Conservation (phyloP, 331 rosid genomes). For the Erythrophleum ivorense region DNA sequence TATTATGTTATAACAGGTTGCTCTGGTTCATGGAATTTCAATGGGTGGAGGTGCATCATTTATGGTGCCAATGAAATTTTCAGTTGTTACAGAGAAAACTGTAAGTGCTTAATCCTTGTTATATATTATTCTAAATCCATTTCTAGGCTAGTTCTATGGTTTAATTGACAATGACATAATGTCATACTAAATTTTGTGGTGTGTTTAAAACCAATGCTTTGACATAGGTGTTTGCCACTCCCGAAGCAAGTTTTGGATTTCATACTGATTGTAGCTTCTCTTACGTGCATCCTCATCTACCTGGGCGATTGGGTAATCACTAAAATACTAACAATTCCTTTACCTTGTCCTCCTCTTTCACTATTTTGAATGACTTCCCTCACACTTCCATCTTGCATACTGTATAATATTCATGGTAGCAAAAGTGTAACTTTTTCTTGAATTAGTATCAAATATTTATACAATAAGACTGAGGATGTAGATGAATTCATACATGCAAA, state of each 20-base stretch:
- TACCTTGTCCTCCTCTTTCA: neutral
- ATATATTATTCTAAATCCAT: conserved; percentile 11
- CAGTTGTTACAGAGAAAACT: conserved; percentile 89
- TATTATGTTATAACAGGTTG: conserved; percentile 64
- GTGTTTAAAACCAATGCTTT: conserved; percentile 32
- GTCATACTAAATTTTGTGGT: conserved; percentile 23
- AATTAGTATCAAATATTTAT: neutral
- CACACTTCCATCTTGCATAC: conserved; percentile 7
- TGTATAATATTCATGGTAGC: conserved; percentile 6
- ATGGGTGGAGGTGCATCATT: conserved; percentile 98
- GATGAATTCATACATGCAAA: conserved; percentile 17
- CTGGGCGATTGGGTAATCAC: conserved; percentile 77
- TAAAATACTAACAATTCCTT: neutral
- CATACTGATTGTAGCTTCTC: conserved; percentile 97
- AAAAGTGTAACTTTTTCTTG: conserved; percentile 13
- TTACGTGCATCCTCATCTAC: conserved; percentile 75
- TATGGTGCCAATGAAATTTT: conserved; percentile 87
- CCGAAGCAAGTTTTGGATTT: conserved; percentile 94
- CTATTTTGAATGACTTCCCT: conserved; percentile 4
- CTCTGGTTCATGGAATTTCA: conserved; percentile 87
- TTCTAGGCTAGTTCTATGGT: neutral
- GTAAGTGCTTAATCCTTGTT: conserved; percentile 53
- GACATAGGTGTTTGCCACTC: conserved; percentile 83
- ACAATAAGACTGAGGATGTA: neutral
- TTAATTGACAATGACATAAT: neutral